Conservation (phyloP, 306 rosid genomes). For the Pyrus betulifolia region DNA sequence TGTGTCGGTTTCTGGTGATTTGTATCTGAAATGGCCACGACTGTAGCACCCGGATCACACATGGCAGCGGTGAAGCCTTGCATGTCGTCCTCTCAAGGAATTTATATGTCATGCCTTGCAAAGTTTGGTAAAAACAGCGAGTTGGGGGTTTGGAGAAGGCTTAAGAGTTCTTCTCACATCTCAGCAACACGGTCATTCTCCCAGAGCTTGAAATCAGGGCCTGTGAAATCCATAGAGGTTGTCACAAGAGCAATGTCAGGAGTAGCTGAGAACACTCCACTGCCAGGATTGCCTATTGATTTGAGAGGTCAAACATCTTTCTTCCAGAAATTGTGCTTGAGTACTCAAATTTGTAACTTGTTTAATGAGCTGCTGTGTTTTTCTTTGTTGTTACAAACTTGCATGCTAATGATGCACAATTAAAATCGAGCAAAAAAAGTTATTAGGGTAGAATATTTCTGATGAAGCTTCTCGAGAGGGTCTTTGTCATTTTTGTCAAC, state of each 20-base stretch:
- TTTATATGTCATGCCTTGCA: neutral
- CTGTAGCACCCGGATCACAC: slow-evolving; percentile 14
- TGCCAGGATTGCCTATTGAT: slow-evolving; percentile 29
- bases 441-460: neutral
- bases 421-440: neutral
- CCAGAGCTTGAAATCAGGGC: neutral
- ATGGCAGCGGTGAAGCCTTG: slow-evolving; percentile 8
- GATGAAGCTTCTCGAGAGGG: neutral
- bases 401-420: neutral
- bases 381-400: neutral
- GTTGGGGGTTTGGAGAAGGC: slow-evolving; percentile 5
- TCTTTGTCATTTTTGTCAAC: neutral
- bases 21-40: slow-evolving; percentile 17
- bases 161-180: slow-evolving; percentile 26
- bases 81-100: slow-evolving; percentile 8
- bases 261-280: slow-evolving; percentile 4
- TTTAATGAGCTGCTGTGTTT: neutral
- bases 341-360: neutral
- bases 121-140: slow-evolving; percentile 6
- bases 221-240: neutral
- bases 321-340: neutral
- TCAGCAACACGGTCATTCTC: slow-evolving; percentile 10
- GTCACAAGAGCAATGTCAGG: slow-evolving; percentile 19
- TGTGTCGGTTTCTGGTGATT: slow-evolving; percentile 6
- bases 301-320: slow-evolving; percentile 22